phyloP scores from a whole-genome alignment of 768 basidiomycete genomes.

The Lentinula raphanica region DNA sequence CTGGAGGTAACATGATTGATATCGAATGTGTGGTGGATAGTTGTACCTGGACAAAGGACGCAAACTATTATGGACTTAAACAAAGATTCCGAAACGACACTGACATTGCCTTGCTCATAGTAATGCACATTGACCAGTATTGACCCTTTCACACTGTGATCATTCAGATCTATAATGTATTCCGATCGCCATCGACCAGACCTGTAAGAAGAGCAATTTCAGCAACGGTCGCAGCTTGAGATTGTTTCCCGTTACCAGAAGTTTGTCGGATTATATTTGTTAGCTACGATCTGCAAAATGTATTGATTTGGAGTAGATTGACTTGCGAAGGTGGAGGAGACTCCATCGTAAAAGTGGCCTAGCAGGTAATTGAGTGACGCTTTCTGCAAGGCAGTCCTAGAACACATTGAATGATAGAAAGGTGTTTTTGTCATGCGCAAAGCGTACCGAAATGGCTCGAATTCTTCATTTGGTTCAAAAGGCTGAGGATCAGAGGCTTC shows the following conservation, averaged over 20 bases:
- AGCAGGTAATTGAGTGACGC: conserved; percentile 62
- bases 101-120: conserved; percentile 94
- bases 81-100: conserved; percentile 15
- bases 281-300: conserved; percentile 82
- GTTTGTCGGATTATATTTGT: conserved; percentile 91
- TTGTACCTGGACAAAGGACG: conserved; percentile 95
- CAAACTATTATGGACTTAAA: not conserved
- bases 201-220: conserved; percentile 40
- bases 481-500: conserved; percentile 72
- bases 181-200: conserved; percentile 93
- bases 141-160: conserved; percentile 60
- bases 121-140: conserved; percentile 89
- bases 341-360: conserved; percentile 82
- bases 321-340: conserved; percentile 64
- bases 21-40: conserved; percentile 70
- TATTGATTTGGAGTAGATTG: conserved; percentile 42
- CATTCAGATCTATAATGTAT: conserved; percentile 67
- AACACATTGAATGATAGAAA: not conserved
- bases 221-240: too few species aligned
- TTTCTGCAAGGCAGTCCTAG: conserved; percentile 66
- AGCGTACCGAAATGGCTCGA: conserved; percentile 79
- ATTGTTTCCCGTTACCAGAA: conserved; percentile 59
- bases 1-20: conserved; percentile 57
- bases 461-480: conserved; percentile 53
- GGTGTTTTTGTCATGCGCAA: conserved; percentile 13